Evolutionary conservation across 345 rosid species (phyloP), one percentile per base, ranked within the genome.

Genomic region (Citrus inodora): DNA sequence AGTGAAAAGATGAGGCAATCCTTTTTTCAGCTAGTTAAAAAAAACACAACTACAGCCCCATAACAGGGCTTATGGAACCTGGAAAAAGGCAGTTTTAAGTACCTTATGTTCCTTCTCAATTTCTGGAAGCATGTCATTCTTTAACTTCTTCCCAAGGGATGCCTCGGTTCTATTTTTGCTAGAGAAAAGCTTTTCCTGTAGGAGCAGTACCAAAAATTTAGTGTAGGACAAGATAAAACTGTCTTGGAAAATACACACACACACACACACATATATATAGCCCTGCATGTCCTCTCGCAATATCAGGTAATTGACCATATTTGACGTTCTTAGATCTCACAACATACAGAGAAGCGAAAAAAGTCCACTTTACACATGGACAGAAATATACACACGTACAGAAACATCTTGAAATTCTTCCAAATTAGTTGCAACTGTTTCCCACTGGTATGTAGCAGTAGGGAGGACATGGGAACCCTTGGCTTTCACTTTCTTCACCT

Each of bases 21-120:
- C 27, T 53, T 37, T 42, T 35, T 76, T 40, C 66, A 25, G n/a
- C 51, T 10, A n/a, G 35, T 27, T 16, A 55, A 55, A 9, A 35
- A 33, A 63, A 24, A 24, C 16, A 3, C 6, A 14, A 33, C 6
- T 22, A 56, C 14, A 46, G 51, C 17, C 51, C 48, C 51, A 46
- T 46, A 13, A 46, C 17, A 3, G 51, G 5, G 17, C 51, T 11
- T 46, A 46, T 46, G 51, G 14, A 46, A 13, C 51, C 16, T 48
- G 33, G 33, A 48, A 61, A 53, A 32, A 78, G 79, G 76, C 58
- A 61, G 28, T 42, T 72, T 73, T 8, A 13, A 28, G 78, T 87
- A 97, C 99, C 99, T 94, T 97, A 80, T 97, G 94, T 86, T 91
- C 97, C 86, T 86, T 96, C 83, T 91, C 99, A 73, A 96, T 94